Percentiles rank a stretch among this genome's conserved stretches.
phyloP scores from a whole-genome alignment of 208 protist genomes.

The Crithidia fasciculata region DNA sequence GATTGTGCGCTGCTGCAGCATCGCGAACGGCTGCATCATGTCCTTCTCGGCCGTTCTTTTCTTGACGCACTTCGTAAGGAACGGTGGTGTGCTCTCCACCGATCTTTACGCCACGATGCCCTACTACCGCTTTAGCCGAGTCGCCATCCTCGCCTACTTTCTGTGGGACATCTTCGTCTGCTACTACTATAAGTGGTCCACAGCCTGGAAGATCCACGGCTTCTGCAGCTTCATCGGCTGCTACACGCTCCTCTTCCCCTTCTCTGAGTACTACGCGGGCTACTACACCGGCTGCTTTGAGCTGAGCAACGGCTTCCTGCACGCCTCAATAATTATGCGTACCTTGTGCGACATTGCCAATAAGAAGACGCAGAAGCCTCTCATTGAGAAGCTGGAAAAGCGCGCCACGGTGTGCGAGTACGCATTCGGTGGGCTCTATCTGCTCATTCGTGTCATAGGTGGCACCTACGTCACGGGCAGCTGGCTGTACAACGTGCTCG shows the following conservation, averaged over 20 bases:
- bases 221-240: slow-evolving; percentile 68
- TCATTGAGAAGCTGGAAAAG: slow-evolving; percentile 26
- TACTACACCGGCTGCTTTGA: slow-evolving; percentile 91
- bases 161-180: slow-evolving; percentile 84
- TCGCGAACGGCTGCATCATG: slow-evolving; percentile 78
- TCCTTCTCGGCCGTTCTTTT: slow-evolving; percentile 66
- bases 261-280: slow-evolving; percentile 66
- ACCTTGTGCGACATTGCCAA: slow-evolving; percentile 31
- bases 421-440: slow-evolving; percentile 68
- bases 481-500: slow-evolving; percentile 44
- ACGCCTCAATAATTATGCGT: slow-evolving; percentile 60
- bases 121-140: slow-evolving; percentile 70
- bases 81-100: slow-evolving; percentile 35
- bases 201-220: slow-evolving; percentile 79
- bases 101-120: slow-evolving; percentile 61
- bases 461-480: slow-evolving; percentile 59
- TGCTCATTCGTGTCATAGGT: slow-evolving; percentile 70
- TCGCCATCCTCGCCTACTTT: slow-evolving; percentile 81
- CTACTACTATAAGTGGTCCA: slow-evolving; percentile 72
- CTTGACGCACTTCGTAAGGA: slow-evolving; percentile 38
- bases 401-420: slow-evolving; percentile 48
- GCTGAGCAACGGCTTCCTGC: slow-evolving; percentile 75
- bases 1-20: slow-evolving; percentile 67
- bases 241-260: slow-evolving; percentile 80
- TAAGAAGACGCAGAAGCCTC: slow-evolving; percentile 21